Evolutionary conservation across 2,329 filamentous ascomycete genomes (phyloP), one percentile per base, ranked within the genome.

Genomic region (Xylariaceae sp.): DNA sequence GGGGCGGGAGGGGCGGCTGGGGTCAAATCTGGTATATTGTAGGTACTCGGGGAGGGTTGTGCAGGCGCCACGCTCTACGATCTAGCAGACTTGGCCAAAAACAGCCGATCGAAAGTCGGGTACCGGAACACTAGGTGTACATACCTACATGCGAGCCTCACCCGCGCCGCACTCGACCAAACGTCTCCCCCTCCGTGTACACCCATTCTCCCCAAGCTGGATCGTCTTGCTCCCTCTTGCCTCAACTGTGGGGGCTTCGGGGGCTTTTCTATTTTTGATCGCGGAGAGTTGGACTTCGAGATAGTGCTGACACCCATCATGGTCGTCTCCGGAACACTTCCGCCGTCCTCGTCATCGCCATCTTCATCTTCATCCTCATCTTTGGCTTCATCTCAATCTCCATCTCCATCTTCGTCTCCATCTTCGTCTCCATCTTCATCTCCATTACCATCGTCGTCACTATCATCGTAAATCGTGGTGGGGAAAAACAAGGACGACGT

Each of bases 41-140:
- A 45, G 43, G 43, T 45, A 55, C 52, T 61, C 64, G 64, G 65
- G 19, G 63, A 64, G 54, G 51, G 58, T 61, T 62, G 61, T 68
- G 65, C 65, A 68, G 64, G 52, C 65, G 65, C 65, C 65, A 68
- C 64, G 32, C 53, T 59, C 57, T 60, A 61, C 60, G 60, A 64
- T 64, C 60, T 60, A 61, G 60, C 57, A 59, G 55, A 60, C 56
- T 53, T 60, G 56, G 60, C 62, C 53, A 60, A 37, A 60, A 37
- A 53, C 47, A 62, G 58, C 54, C 61, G 61, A 64, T 62, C 60
- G 54, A 58, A 60, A 57, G 58, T 60, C 54, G 61, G 58, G 57
- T 59, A 56, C 54, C 58, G 54, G 56, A 50, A 62, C 52, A 61
- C 50, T 9, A 37, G 35, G 35, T 43, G 57, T 48, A 52, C 51